Conservation (phyloP, 179 eudicot genomes). For the Spinacia oleracea region DNA sequence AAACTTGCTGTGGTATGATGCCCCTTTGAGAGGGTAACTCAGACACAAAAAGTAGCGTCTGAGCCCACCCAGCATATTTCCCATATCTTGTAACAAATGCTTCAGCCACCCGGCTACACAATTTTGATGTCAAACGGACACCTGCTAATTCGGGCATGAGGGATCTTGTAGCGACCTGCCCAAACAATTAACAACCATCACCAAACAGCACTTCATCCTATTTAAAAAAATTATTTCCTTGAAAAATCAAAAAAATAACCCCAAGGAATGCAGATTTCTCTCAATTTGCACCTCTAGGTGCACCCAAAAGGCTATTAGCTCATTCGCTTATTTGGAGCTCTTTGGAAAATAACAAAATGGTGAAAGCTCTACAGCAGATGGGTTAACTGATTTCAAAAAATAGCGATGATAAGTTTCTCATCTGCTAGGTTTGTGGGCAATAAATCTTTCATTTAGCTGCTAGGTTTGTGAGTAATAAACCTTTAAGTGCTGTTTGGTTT, state of each 20-base stretch:
- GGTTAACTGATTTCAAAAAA: not conserved
- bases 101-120: slow-evolving; percentile 69
- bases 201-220: not conserved
- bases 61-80: slow-evolving; percentile 98
- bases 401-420: not conserved
- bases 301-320: not conserved
- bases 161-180: slow-evolving; percentile 77
- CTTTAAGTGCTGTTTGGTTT: not conserved
- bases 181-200: slow-evolving; percentile 9
- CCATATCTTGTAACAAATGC: slow-evolving; percentile 90
- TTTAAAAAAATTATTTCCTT: not conserved
- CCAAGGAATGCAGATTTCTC: not conserved
- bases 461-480: not conserved
- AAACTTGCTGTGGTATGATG: slow-evolving; percentile 39
- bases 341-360: no score
- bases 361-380: not conserved
- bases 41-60: slow-evolving; percentile 88
- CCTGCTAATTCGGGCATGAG: slow-evolving; percentile 91
- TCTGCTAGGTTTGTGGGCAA: not conserved
- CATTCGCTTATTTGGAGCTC: not conserved
- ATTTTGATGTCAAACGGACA: slow-evolving; percentile 61
- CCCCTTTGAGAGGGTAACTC: slow-evolving; percentile 88
- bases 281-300: not conserved
- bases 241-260: not conserved
- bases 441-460: not conserved